Evolutionary conservation across 306 rosid species (phyloP).

Genomic region (Clitoria ternatea): DNA sequence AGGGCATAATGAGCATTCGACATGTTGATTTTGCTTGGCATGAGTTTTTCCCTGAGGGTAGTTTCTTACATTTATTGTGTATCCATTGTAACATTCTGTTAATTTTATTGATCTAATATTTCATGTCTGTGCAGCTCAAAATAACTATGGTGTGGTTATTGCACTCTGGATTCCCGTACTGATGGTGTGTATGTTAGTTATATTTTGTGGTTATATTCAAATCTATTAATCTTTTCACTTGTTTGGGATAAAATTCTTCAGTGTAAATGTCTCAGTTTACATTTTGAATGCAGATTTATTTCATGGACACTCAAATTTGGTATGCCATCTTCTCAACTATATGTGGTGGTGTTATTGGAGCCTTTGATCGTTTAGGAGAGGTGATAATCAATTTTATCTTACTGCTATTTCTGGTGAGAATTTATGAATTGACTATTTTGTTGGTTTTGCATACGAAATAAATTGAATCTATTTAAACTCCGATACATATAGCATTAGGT

Average conservation of each 20-base stretch:
- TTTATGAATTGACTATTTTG: background rate
- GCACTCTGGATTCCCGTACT: constrained; percentile 79
- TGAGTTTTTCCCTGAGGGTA: constrained; percentile 93
- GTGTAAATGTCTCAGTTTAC: constrained; percentile 21
- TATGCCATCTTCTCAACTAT: too few species aligned
- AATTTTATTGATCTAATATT: constrained; percentile 18
- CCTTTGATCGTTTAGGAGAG: too few species aligned
- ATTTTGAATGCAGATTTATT: too few species aligned
- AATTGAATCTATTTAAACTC: background rate
- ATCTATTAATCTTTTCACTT: constrained; percentile 15
- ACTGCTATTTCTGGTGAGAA: background rate
- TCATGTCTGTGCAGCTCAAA: constrained; percentile 47
- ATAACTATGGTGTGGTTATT: constrained; percentile 64
- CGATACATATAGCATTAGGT: background rate
- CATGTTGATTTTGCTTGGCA: constrained; percentile 72
- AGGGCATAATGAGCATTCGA: constrained; percentile 66
- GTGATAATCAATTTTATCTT: too few species aligned
- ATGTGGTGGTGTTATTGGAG: too few species aligned
- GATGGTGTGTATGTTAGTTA: constrained; percentile 53
- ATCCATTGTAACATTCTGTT: background rate
- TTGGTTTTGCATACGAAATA: background rate
- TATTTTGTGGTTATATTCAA: constrained; percentile 22
- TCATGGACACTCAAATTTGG: too few species aligned
- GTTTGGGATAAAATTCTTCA: constrained; percentile 5
- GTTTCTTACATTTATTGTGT: too few species aligned